Percentiles rank a stretch among this genome's conserved stretches.
These are phyloP conservation scores for Beauveria bassiana DNA, from an alignment of 2,329 filamentous ascomycete genomes.

Conservation along the genomic window DNA sequence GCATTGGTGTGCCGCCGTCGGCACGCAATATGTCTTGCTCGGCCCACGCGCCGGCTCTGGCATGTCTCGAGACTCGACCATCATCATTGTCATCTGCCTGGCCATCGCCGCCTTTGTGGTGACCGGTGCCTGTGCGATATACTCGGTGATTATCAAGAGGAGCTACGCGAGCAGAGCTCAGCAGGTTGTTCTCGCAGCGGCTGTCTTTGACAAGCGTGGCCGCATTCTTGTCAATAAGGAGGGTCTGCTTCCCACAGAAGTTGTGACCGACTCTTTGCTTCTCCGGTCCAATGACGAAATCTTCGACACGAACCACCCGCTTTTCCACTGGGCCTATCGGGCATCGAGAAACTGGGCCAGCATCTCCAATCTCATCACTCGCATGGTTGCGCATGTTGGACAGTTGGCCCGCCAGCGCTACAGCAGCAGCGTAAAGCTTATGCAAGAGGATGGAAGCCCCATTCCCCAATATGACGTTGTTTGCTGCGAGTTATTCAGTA, in stretches of 20 bases:
- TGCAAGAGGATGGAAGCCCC: conserved; percentile 46
- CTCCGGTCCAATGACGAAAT: conserved; percentile 60
- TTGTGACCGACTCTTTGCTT: conserved; percentile 72
- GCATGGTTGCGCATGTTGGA: conserved; percentile 66
- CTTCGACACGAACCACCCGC: conserved; percentile 67
- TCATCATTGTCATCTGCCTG: conserved; percentile 65
- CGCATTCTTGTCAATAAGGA: conserved; percentile 62
- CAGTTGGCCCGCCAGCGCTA: conserved; percentile 35
- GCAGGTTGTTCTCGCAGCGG: conserved; percentile 51
- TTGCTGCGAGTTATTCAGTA: conserved; percentile 77
- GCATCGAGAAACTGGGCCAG: conserved; percentile 71
- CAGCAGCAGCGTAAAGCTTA: conserved; percentile 33
- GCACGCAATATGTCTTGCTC: conserved; percentile 58
- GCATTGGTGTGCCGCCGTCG: conserved; percentile 75
- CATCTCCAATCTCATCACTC: conserved; percentile 58
- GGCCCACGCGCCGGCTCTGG: conserved; percentile 24
- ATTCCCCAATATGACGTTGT: conserved; percentile 65
- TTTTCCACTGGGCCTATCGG: conserved; percentile 83
- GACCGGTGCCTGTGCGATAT: conserved; percentile 47
- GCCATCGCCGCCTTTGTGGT: conserved; percentile 52
- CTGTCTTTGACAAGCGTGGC: conserved; percentile 59
- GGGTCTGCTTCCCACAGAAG: conserved; percentile 61
- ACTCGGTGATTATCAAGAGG: conserved; percentile 44
- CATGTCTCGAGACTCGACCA: conserved; percentile 54
- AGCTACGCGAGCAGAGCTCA: conserved; percentile 52